Percentiles rank a stretch among this genome's conserved stretches.
phyloP scores from a whole-genome alignment of 176 grass and related monocot species.

The Miscanthus lutarioriparius region DNA sequence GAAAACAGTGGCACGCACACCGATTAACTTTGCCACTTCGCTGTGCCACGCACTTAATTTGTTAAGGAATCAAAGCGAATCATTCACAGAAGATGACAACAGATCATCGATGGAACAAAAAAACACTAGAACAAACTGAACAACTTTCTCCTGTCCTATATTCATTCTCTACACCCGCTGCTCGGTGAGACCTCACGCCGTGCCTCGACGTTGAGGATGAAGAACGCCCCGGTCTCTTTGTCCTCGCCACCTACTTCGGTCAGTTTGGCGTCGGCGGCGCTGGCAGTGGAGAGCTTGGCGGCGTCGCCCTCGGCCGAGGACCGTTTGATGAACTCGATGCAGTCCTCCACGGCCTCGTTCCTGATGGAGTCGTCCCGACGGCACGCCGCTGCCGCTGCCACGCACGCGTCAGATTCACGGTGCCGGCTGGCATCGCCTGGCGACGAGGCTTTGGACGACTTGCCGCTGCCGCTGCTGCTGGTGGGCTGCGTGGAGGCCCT shows the following conservation, averaged over 20 bases:
- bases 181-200: background rate
- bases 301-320: constrained; percentile 65
- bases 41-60: background rate
- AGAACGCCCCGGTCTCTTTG: background rate
- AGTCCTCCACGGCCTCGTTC: constrained; percentile 70
- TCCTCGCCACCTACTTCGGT: background rate
- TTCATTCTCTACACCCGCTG: constrained; percentile 7
- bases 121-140: background rate
- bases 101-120: background rate
- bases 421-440: constrained; percentile 4
- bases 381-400: constrained; percentile 22
- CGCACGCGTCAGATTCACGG: background rate
- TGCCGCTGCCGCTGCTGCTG: background rate
- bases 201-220: background rate
- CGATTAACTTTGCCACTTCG: constrained; percentile 16
- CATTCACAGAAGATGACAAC: constrained; percentile 15
- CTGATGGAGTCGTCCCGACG: constrained; percentile 52
- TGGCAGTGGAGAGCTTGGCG: constrained; percentile 37
- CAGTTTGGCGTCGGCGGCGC: background rate
- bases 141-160: background rate
- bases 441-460: constrained; percentile 29
- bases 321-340: constrained; percentile 79
- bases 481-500: constrained; percentile 28
- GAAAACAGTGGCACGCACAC: background rate
- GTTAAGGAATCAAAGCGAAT: background rate